Base-by-base conservation (phyloP, 78 protist genomes). In the Neovahlkampfia damariscottae region DNA sequence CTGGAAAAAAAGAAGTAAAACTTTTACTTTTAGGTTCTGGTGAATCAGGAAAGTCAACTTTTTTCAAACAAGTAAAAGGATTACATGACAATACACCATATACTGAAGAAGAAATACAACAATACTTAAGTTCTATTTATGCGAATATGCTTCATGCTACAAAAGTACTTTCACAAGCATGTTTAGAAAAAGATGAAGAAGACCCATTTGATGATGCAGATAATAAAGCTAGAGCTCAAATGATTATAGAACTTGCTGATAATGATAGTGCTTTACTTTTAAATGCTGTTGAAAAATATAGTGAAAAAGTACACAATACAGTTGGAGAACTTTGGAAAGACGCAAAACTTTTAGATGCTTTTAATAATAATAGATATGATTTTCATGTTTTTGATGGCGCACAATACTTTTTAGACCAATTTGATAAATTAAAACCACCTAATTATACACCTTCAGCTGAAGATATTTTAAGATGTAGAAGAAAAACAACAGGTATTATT, bases 61-160 rank as follows among this genome's bases (percentile, higher is more conserved):
- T 90, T 8, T 82, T 87, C 78, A 90, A 87, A 81, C 94, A 90
- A 66, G 78, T 90, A 90, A 84, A 87, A 74, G 78, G 85, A 5
- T 67, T 84, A 36, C 84, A 86, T 68, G 74, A 76, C 39, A 86
- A 77, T 38, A 50, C 34, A n/a, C 91, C 91, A 40, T 89, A 78
- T 80, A 10, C 85, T 8, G 70, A 19, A 10, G 85, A 82, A 35
- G 93, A 86, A 74, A 77, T 78, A 27, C 67, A 40, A n/a, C 76
- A 59, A 38, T 85, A 70, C 29, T 73, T 76, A 76, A 72, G 74
- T 27, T 76, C 86, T 39, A 80, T 89, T 66, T 77, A 41, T 67
- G 62, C 78, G 38, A 84, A 89, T 80, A 69, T 75, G 76, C 76
- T 89, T 38, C 59, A 68, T 38, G 71, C 72, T 30, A 81, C 84